These are phyloP conservation scores for Zarea fungicola DNA, from an alignment of 2,329 filamentous ascomycete genomes.

Conservation along the genomic window DNA sequence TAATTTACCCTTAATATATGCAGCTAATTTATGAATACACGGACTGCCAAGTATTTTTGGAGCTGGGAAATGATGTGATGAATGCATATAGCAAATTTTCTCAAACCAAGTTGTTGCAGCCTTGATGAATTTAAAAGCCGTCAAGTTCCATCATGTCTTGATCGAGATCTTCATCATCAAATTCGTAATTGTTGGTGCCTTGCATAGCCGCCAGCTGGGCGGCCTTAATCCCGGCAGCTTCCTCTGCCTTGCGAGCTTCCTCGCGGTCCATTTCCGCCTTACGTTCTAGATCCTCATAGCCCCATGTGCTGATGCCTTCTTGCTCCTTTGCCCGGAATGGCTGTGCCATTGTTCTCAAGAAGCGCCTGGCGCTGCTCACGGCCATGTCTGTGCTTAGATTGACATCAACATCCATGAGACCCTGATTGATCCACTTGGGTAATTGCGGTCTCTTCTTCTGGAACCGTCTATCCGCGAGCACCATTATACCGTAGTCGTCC, in stretches of 20 bases:
- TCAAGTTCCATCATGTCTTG: constrained; percentile 52
- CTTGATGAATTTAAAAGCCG: constrained; percentile 15
- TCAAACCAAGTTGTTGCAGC: not conserved
- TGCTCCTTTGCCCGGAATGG: constrained; percentile 79
- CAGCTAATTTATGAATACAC: not conserved
- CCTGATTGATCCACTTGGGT: constrained; percentile 94
- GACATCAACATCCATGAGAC: constrained; percentile 75
- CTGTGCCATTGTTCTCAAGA: constrained; percentile 86
- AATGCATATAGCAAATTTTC: not conserved
- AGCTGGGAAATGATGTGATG: too few relatives aligned
- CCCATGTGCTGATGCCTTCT: constrained; percentile 93
- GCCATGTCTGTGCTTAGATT: constrained; percentile 96
- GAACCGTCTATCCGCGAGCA: constrained; percentile 88
- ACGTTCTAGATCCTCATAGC: constrained; percentile 69
- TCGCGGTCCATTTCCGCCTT: constrained; percentile 70
- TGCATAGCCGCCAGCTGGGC: constrained; percentile 17
- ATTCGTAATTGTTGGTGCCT: constrained; percentile 39
- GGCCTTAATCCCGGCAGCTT: constrained; percentile 30
- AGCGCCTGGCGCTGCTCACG: constrained; percentile 80
- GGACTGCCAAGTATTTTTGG: too few relatives aligned
- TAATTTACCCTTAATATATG: not conserved
- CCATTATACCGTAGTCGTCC: constrained; percentile 99
- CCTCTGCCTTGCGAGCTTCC: constrained; percentile 57
- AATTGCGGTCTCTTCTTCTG: constrained; percentile 86
- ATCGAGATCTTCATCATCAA: constrained; percentile 49